These are phyloP conservation scores for Pseudogymnoascus sp. DNA, from an alignment of 2,329 filamentous ascomycete species.

Conservation along the genomic window DNA sequence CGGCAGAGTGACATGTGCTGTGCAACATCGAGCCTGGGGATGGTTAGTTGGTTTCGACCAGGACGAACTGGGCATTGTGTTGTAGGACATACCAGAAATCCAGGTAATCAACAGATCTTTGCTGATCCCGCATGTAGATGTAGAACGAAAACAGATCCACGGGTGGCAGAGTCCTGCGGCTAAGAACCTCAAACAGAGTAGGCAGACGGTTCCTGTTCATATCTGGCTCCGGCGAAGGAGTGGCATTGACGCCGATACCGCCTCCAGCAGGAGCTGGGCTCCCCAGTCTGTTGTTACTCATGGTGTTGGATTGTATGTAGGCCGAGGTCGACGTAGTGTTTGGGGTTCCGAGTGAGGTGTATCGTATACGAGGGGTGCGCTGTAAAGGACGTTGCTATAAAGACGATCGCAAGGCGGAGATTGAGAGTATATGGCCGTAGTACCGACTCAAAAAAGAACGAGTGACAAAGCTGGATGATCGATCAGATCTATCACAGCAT, in stretches of 20 bases:
- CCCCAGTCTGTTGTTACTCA: neutral
- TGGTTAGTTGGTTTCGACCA: slow-evolving; percentile 18
- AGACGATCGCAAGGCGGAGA: neutral
- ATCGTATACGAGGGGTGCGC: slow-evolving; percentile 2
- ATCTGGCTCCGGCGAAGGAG: slow-evolving; percentile 50
- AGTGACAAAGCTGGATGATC: slow-evolving; percentile 2
- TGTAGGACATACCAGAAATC: slow-evolving; percentile 76
- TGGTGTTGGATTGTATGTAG: neutral
- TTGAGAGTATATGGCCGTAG: neutral
- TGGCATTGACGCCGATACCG: slow-evolving; percentile 14
- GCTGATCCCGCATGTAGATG: slow-evolving; percentile 99
- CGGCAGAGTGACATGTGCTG: slow-evolving; percentile 98
- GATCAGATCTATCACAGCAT: neutral
- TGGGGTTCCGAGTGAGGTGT: neutral
- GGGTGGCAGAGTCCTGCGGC: slow-evolving; percentile 84
- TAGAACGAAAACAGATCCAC: slow-evolving; percentile 99
- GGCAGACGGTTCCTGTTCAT: slow-evolving; percentile 74
- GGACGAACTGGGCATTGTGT: neutral
- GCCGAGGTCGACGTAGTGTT: neutral
- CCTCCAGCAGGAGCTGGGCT: neutral
- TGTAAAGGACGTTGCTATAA: neutral
- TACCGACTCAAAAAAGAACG: neutral
- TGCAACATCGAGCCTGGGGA: slow-evolving; percentile 86
- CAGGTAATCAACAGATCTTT: slow-evolving; percentile 93
- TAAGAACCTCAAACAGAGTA: slow-evolving; percentile 91